phyloP scores from a whole-genome alignment of 805 yeast species.

The Starmerella apicola region DNA sequence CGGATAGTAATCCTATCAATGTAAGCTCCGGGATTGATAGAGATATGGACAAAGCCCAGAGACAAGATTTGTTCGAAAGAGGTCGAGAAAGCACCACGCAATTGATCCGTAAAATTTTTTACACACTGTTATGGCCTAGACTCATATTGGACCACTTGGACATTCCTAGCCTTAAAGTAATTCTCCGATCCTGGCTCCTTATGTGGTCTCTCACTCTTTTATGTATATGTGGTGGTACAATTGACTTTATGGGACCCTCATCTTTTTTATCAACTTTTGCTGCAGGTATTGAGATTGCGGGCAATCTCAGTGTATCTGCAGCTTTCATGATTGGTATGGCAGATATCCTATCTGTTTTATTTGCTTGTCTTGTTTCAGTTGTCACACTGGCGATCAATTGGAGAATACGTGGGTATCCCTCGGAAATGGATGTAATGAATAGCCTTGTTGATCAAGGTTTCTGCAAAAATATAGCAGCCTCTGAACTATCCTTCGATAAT shows the following conservation, averaged over 20 bases:
- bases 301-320: constrained; percentile 20
- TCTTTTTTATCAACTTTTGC: constrained; percentile 21
- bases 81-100: not conserved
- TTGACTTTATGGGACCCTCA: constrained; percentile 23
- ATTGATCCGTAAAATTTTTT: not conserved
- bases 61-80: not conserved
- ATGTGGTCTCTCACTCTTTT: constrained; percentile 21
- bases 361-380: constrained; percentile 17
- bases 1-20: not conserved
- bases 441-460: constrained; percentile 17
- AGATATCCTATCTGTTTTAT: constrained; percentile 10
- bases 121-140: constrained; percentile 12
- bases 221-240: constrained; percentile 14
- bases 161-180: constrained; percentile 15
- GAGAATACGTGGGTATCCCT: constrained; percentile 20
- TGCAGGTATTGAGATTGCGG: constrained; percentile 21
- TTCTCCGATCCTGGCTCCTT: constrained; percentile 22
- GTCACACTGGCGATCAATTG: constrained; percentile 22
- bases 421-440: constrained; percentile 7
- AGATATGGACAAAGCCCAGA: constrained; percentile 3
- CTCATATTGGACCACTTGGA: constrained; percentile 22
- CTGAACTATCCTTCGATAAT: constrained; percentile 1
- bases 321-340: constrained; percentile 15
- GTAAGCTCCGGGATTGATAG: not conserved
- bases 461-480: constrained; percentile 14